These are phyloP conservation scores for Trichosporon coremiiforme DNA, from an alignment of 1,284 basidiomycete species.

Conservation along the genomic window DNA sequence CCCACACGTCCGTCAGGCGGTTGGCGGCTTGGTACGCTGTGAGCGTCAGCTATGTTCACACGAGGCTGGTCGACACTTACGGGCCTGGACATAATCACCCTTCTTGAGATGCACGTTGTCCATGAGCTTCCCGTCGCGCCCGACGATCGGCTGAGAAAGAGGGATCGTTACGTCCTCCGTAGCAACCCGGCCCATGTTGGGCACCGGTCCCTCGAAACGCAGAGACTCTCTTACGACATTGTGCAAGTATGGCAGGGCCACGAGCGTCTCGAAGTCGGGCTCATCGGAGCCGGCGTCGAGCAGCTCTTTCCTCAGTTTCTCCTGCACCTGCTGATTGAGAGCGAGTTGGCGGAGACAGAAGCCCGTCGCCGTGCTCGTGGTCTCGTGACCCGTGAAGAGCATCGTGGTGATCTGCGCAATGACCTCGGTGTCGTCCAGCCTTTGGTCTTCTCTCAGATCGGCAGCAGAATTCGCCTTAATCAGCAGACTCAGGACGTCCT, in stretches of 20 bases:
- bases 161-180: conserved; percentile 66
- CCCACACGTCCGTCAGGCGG: conserved; percentile 65
- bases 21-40: conserved; percentile 61
- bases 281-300: conserved; percentile 25
- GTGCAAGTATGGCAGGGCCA: conserved; percentile 62
- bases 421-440: conserved; percentile 68
- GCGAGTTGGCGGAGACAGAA: conserved; percentile 57
- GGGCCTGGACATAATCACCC: conserved; percentile 47
- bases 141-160: conserved; percentile 57
- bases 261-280: conserved; percentile 42
- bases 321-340: conserved; percentile 61
- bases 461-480: conserved; percentile 67
- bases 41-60: too few relatives aligned
- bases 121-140: conserved; percentile 54
- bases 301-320: conserved; percentile 62
- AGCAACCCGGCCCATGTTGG: conserved; percentile 51
- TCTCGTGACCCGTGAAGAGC: conserved; percentile 71
- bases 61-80: conserved; percentile 66
- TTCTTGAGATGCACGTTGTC: conserved; percentile 44
- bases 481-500: conserved; percentile 57
- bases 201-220: conserved; percentile 67
- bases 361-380: conserved; percentile 64
- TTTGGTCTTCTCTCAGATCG: conserved; percentile 58
- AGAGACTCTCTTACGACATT: conserved; percentile 69
- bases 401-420: conserved; percentile 76